These are phyloP conservation scores for Gryganskiella cystojenkinii DNA, from an alignment of 192 early-diverging fungal species.

Conservation along the genomic window DNA sequence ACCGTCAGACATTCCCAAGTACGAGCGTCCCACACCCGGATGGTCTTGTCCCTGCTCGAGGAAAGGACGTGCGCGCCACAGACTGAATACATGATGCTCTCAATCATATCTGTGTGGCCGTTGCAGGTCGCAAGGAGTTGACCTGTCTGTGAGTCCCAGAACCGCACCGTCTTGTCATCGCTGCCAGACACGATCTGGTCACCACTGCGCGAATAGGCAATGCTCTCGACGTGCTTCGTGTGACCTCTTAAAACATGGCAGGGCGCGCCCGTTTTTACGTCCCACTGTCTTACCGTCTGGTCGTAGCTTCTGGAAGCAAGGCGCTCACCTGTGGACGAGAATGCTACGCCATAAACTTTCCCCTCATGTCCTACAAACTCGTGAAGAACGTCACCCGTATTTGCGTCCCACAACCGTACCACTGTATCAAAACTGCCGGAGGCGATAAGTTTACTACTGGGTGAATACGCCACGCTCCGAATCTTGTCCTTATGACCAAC, in stretches of 20 bases:
- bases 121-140: not conserved
- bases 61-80: not conserved
- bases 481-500: not conserved
- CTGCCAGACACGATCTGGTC: not conserved
- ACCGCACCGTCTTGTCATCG: not conserved
- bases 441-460: not conserved
- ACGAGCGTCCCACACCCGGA: no score
- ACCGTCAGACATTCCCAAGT: no score
- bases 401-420: not conserved
- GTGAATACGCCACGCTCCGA: not conserved
- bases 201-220: constrained; percentile 7
- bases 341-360: not conserved
- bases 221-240: not conserved
- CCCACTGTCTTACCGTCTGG: constrained; percentile 4
- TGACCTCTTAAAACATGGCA: not conserved
- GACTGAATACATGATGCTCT: not conserved
- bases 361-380: not conserved
- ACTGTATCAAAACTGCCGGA: not conserved
- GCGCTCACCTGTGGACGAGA: not conserved
- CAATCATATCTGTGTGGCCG: not conserved
- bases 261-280: not conserved
- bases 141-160: not conserved
- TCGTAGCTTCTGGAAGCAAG: not conserved
- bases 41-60: no score
- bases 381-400: not conserved